Conservation (phyloP, 1,284 basidiomycete genomes). For the Apiotrichum porosum region DNA sequence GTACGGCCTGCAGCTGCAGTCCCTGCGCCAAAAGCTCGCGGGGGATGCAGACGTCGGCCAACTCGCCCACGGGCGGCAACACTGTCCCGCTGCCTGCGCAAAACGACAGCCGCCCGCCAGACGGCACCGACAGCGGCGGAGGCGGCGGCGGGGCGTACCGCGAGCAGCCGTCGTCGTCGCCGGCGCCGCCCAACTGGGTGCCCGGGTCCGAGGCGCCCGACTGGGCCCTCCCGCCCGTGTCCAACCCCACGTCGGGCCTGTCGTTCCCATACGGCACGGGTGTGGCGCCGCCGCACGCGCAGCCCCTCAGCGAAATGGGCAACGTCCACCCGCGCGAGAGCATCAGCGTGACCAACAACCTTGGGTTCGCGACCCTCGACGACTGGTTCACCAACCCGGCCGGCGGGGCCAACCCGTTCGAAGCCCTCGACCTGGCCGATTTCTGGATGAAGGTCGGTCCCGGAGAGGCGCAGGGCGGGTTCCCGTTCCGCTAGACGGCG, state of each 20-base stretch:
- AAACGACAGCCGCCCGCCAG: no score
- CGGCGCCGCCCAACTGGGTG: no score
- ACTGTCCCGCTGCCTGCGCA: conserved; percentile 28
- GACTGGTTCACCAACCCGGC: conserved; percentile 30
- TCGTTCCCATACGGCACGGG: conserved; percentile 19
- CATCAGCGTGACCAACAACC: conserved; percentile 16
- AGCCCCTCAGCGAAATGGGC: conserved; percentile 19
- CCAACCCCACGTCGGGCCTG: conserved; percentile 2
- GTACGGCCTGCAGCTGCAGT: conserved; percentile 40
- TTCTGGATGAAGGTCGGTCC: conserved; percentile 58
- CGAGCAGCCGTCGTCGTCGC: no score
- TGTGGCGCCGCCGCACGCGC: conserved; percentile 30
- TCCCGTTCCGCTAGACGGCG: conserved; percentile 17
- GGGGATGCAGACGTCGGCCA: conserved; percentile 27
- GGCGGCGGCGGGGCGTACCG: background rate
- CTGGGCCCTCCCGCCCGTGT: conserved; percentile 10
- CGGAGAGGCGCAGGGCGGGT: conserved; percentile 52
- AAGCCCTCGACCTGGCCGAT: conserved; percentile 49
- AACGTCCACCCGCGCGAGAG: background rate
- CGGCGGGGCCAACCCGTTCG: conserved; percentile 14
- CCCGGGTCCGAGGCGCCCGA: background rate
- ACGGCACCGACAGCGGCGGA: background rate
- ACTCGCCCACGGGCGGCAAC: conserved; percentile 30
- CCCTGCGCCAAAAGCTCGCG: conserved; percentile 32
- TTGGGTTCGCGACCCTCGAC: conserved; percentile 37